phyloP scores from a whole-genome alignment of 1,139 yeast species.

The Debaryomycetaceae sp. region DNA sequence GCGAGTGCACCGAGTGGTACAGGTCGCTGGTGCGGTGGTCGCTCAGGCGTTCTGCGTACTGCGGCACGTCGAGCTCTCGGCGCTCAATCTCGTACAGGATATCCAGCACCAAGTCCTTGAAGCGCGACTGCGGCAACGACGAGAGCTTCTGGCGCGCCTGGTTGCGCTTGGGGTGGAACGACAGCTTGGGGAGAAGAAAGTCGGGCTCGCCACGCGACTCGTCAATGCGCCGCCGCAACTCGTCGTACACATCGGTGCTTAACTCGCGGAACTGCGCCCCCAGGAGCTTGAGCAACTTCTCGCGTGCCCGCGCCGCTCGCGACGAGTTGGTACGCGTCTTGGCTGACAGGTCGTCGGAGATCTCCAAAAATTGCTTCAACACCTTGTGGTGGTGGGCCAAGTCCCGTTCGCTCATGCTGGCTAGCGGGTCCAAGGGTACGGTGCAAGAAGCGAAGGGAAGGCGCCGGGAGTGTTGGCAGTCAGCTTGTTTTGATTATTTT shows the following conservation, averaged over 20 bases:
- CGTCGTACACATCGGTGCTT: slow-evolving; percentile 92
- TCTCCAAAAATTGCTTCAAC: slow-evolving; percentile 49
- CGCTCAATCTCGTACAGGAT: slow-evolving; percentile 84
- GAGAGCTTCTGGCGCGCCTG: slow-evolving; percentile 94
- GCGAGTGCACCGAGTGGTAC: background rate
- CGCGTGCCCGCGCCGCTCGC: slow-evolving; percentile 75
- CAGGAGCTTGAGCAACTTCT: slow-evolving; percentile 74
- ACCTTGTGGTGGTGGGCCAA: slow-evolving; percentile 46
- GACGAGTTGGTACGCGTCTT: slow-evolving; percentile 45
- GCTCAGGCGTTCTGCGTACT: background rate
- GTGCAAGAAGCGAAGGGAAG: too few relatives aligned
- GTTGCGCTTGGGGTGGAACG: slow-evolving; percentile 89
- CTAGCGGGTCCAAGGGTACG: too few relatives aligned
- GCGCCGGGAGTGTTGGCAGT: too few relatives aligned
- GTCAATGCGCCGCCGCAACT: slow-evolving; percentile 68
- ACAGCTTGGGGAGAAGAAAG: slow-evolving; percentile 62
- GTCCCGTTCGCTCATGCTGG: slow-evolving; percentile 31
- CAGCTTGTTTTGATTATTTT: too few relatives aligned
- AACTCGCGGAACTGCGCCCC: slow-evolving; percentile 84
- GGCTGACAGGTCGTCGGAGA: slow-evolving; percentile 44
- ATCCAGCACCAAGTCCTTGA: slow-evolving; percentile 87
- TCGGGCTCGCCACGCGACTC: slow-evolving; percentile 55
- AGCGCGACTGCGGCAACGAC: slow-evolving; percentile 73
- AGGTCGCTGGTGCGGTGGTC: slow-evolving; percentile 1
- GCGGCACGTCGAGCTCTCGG: slow-evolving; percentile 47